These are phyloP conservation scores for Saturnispora saitoi DNA, from an alignment of 805 yeast genomes.

Conservation along the genomic window DNA sequence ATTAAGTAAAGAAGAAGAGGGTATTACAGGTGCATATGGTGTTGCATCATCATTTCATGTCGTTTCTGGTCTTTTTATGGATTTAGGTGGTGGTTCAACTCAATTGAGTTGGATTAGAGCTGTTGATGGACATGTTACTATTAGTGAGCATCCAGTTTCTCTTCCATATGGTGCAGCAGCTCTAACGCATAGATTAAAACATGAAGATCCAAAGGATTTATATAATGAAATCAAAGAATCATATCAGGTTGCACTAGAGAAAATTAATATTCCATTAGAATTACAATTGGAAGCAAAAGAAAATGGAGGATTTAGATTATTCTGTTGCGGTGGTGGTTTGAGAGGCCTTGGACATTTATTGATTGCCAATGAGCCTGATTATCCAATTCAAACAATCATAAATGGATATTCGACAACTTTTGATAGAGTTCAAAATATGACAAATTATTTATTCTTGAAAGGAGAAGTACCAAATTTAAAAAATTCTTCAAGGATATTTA, in stretches of 20 bases:
- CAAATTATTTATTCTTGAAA: slow-evolving; percentile 44
- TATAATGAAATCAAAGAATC: slow-evolving; percentile 47
- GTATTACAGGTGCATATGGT: slow-evolving; percentile 60
- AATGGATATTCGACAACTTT: slow-evolving; percentile 59
- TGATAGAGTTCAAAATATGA: slow-evolving; percentile 41
- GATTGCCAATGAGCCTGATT: slow-evolving; percentile 39
- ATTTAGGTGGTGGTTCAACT: slow-evolving; percentile 64
- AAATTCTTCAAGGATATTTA: slow-evolving; percentile 32
- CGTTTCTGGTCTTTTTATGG: slow-evolving; percentile 61
- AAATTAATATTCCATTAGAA: slow-evolving; percentile 44
- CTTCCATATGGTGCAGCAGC: slow-evolving; percentile 73
- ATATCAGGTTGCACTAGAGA: slow-evolving; percentile 40
- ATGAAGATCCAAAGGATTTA: slow-evolving; percentile 41
- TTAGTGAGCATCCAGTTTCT: slow-evolving; percentile 50
- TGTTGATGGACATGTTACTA: slow-evolving; percentile 43
- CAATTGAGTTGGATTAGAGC: slow-evolving; percentile 65
- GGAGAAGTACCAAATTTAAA: slow-evolving; percentile 36
- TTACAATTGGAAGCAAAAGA: slow-evolving; percentile 41
- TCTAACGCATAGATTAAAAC: slow-evolving; percentile 43
- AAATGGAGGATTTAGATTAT: slow-evolving; percentile 55
- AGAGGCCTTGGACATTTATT: slow-evolving; percentile 61
- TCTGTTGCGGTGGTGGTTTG: slow-evolving; percentile 68
- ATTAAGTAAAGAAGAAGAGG: slow-evolving; percentile 56
- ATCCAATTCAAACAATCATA: slow-evolving; percentile 62
- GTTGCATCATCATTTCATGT: slow-evolving; percentile 66